These are phyloP conservation scores for Platanus orientalis DNA, from an alignment of 164 flowering plant genomes.

Conservation along the genomic window DNA sequence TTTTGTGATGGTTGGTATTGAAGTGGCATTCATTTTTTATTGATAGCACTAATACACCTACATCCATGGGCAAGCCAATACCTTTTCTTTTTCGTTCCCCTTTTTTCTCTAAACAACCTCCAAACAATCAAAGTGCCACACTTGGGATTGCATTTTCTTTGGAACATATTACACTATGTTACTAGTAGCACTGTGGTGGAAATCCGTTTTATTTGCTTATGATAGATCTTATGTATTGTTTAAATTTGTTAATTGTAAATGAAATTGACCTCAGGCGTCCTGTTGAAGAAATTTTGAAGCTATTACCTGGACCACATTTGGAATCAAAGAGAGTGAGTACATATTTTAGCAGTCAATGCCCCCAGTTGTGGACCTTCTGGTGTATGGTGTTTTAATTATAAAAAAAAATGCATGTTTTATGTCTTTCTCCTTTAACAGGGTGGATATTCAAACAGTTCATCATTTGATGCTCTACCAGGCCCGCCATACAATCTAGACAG, in stretches of 20 bases:
- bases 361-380: no score
- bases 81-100: background rate
- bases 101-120: background rate
- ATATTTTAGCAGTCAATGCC: slow-evolving; percentile 1
- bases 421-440: slow-evolving; percentile 37
- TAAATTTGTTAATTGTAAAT: background rate
- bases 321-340: slow-evolving; percentile 77
- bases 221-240: background rate
- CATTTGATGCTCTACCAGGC: slow-evolving; percentile 48
- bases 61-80: no score
- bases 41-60: no score
- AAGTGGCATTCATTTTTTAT: no score
- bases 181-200: background rate
- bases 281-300: slow-evolving; percentile 81
- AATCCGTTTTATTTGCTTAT: background rate
- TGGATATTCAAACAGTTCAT: slow-evolving; percentile 56
- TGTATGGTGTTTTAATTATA: no score
- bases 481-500: slow-evolving; percentile 39
- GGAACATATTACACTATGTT: background rate
- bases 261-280: slow-evolving; percentile 71
- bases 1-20: no score
- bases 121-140: no score
- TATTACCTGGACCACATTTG: slow-evolving; percentile 89
- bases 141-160: no score
- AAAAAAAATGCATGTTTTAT: background rate